Base-by-base conservation (phyloP, 1,284 basidiomycete genomes). In the Malassezia globosa region DNA sequence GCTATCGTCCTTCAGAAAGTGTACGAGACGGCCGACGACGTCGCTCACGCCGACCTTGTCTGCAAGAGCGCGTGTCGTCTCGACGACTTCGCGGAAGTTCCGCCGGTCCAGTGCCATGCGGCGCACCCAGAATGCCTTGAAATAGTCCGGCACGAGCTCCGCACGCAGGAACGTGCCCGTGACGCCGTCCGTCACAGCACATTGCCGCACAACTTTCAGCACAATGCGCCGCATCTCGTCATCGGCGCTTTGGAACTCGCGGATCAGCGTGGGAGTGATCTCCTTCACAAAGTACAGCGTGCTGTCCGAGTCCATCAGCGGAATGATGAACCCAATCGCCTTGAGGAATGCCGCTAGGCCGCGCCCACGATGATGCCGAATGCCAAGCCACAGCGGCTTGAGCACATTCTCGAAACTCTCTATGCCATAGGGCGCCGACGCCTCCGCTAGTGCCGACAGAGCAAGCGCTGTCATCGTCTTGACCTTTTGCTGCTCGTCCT, bases 201-300 rank as follows among this genome's bases (percentile, higher is more conserved):
- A 97, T 73, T 99, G 92, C 75, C 96, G 94, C 67, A 97, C 90
- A 46, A 97, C 94, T 73, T 97, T 96, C 43, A 97, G 76, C 3
- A 99, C 92, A 61, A 97, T 97, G 78, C 96, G 94, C 78, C 96
- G 94, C 94, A 99, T 97, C 77, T 97, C 94, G 74, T 97, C 94
- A 72, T 97, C 94, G 7, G 92, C 94, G 5, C 88, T 95, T 73
- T 94, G 90, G 77, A 97, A 99, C 76, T 97, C 94, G 71, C 94
- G 87, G 56, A 97, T 97, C 53, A 97, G 46, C 14, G 64, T 69
- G 1, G 68, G 66, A 14, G 68, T 69, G 27, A 69, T 61, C 34
- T 71, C 66, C 50, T 69, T 69, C 51, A 69, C 66, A 53, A 67
- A 71, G 56, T 67, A 68, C 21, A 69, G 59, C 16, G 68, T 67